Percentiles rank a stretch among this genome's conserved stretches.
Evolutionary conservation across 2,329 filamentous ascomycete genomes (phyloP).

Genomic region (Trichocomaceae sp.): DNA sequence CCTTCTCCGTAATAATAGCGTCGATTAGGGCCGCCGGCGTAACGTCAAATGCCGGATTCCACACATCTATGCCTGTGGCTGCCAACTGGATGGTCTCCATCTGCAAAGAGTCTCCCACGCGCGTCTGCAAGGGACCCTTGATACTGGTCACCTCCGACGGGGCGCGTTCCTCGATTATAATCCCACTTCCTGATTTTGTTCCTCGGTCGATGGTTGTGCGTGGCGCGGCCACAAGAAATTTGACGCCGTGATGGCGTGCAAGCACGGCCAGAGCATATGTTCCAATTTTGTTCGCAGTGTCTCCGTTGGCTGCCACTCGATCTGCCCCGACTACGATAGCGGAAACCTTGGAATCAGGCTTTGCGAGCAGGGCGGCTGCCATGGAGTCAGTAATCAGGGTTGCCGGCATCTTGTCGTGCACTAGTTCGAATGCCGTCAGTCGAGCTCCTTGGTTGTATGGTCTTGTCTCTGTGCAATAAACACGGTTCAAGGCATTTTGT

Average conservation of each 20-base stretch:
- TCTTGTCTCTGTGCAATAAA: slow-evolving; percentile 93
- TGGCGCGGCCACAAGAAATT: slow-evolving; percentile 91
- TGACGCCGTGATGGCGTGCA: slow-evolving; percentile 78
- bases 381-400: slow-evolving; percentile 95
- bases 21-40: slow-evolving; percentile 86
- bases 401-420: slow-evolving; percentile 83
- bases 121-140: slow-evolving; percentile 64
- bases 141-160: slow-evolving; percentile 76
- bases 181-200: slow-evolving; percentile 69
- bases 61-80: slow-evolving; percentile 68
- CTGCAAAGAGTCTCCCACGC: slow-evolving; percentile 43
- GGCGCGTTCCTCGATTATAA: slow-evolving; percentile 85
- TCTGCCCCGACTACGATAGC: slow-evolving; percentile 94
- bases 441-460: slow-evolving; percentile 97
- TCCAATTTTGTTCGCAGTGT: slow-evolving; percentile 98
- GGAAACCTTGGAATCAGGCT: slow-evolving; percentile 58
- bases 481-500: slow-evolving; percentile 62
- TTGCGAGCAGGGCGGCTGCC: slow-evolving; percentile 74
- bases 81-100: slow-evolving; percentile 71
- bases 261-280: slow-evolving; percentile 91
- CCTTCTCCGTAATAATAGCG: slow-evolving; percentile 86
- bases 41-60: slow-evolving; percentile 97
- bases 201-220: slow-evolving; percentile 86
- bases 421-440: slow-evolving; percentile 92
- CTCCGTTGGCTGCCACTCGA: slow-evolving; percentile 89